Evolutionary conservation across 148 eudicot species (phyloP).

Genomic region (Diospyros kaki): DNA sequence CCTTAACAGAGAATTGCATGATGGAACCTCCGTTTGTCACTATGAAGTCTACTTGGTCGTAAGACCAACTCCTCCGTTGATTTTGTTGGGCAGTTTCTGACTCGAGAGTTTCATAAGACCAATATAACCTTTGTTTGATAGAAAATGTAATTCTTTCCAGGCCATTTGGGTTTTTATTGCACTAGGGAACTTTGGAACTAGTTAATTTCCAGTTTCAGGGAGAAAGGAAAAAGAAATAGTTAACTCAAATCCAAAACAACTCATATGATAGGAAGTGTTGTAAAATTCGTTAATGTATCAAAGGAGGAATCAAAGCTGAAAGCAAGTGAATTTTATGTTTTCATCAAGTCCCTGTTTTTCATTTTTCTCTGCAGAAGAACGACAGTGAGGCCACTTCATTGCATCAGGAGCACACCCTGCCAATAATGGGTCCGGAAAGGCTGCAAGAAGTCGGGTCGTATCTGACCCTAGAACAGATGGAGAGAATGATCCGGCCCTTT

Average conservation of each 20-base stretch:
- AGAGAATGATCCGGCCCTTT: slow-evolving; percentile 74
- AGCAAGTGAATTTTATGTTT: not conserved
- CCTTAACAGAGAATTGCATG: not conserved
- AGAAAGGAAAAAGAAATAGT: not conserved
- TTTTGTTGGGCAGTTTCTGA: not conserved
- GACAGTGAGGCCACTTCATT: slow-evolving; percentile 65
- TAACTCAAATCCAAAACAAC: not conserved
- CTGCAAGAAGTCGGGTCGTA: slow-evolving; percentile 82
- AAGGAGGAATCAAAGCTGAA: not conserved
- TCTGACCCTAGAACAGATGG: slow-evolving; percentile 77
- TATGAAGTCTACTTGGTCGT: not conserved
- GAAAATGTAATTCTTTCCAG: not conserved
- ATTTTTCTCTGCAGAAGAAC: slow-evolving; percentile 39
- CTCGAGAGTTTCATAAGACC: not conserved
- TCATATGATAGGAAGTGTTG: not conserved
- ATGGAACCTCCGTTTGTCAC: not conserved
- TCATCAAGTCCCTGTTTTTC: slow-evolving; percentile 4
- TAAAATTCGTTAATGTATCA: not conserved
- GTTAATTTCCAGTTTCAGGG: no score
- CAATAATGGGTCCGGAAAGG: slow-evolving; percentile 97
- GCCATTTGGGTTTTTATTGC: not conserved
- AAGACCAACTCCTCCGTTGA: not conserved
- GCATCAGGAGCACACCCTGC: slow-evolving; percentile 94
- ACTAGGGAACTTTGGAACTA: not conserved
- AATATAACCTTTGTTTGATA: not conserved